Conservation (phyloP, 2,329 filamentous ascomycete genomes). For the Nemania serpens region DNA sequence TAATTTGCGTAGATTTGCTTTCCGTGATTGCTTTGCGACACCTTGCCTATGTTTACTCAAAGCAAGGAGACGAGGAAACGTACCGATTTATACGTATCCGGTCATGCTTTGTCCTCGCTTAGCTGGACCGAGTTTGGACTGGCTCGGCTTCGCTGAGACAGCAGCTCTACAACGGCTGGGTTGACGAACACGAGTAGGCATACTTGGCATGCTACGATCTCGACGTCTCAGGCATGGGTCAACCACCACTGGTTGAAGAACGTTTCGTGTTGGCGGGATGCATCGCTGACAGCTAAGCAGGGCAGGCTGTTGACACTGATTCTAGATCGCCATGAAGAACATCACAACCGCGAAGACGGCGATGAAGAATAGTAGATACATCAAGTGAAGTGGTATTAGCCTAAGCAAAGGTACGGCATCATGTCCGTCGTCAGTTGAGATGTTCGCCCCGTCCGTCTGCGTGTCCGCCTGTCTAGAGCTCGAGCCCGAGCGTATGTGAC, state of each 20-base stretch:
- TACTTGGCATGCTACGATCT: constrained; percentile 22
- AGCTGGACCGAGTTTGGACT: constrained; percentile 3
- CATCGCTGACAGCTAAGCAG: constrained; percentile 21
- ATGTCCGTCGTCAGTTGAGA: not conserved
- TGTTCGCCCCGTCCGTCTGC: not conserved
- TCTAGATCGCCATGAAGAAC: not conserved
- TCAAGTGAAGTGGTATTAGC: constrained; percentile 13
- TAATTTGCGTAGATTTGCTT: not conserved
- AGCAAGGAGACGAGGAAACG: not conserved
- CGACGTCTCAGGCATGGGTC: constrained; percentile 6
- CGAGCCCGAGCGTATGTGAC: constrained; percentile 4
- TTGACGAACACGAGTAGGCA: constrained; percentile 24
- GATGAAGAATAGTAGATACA: not conserved
- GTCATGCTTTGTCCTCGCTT: constrained; percentile 13
- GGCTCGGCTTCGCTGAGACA: not conserved
- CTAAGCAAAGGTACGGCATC: constrained; percentile 7
- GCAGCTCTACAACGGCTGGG: not conserved
- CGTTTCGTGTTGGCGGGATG: not conserved
- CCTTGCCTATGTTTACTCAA: not conserved
- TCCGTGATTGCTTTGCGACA: too few relatives aligned
- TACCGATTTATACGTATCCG: constrained; percentile 10
- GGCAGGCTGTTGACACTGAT: too few relatives aligned
- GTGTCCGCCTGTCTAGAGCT: not conserved
- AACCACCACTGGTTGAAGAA: not conserved
- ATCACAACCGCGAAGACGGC: not conserved